Base-by-base conservation (phyloP, 2,329 filamentous ascomycete species). In the Ophiostoma sp. region DNA sequence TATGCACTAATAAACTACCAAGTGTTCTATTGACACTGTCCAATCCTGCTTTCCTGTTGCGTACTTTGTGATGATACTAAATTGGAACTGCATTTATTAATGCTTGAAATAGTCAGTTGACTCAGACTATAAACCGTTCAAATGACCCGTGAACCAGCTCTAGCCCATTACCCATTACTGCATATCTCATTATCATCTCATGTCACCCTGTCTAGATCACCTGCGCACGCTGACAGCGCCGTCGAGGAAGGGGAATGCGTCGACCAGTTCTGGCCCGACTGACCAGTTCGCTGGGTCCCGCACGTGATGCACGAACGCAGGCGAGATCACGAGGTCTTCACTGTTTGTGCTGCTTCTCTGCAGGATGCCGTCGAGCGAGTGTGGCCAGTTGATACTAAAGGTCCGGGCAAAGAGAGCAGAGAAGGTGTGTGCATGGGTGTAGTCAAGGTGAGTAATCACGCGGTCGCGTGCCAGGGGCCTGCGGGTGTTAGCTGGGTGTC, bases 381-480 rank as follows among this genome's bases (percentile, higher is more conserved):
- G 64, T 4, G 67, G 69, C 69, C 69, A 70, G 55, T 64, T 62
- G 40, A 70, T 68, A 38, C 66, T 64, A 11, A 69, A 69, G 16
- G 64, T 64, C 45, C 42, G 42, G 27, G 60, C 58, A 7, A 69
- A 4, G 7, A 67, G n/a, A 47, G 45, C 36, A 38, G 55, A 64
- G 41, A 70, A 69, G 12, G 38, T 49, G 64, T 55, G 68, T 11
- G 64, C 60, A 12, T 52, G 65, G 1, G 69, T 66, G 38, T 66
- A 66, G 68, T 70, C 69, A 40, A 69, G n/a, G 36, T 65, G 47
- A 5, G 58, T 52, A n/a, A 70, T 62, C 9, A 70, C 6, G 8
- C 69, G 68, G 12, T 69, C 69, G 42, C 69, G 65, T 9, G 49
- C 68, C n/a, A 60, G 47, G 11, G 68, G 69, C 69, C 69, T 69